Percentiles rank a stretch among this genome's conserved stretches.
Conservation (phyloP, 2,329 filamentous ascomycete genomes). For the Basipetospora chlamydospora region DNA sequence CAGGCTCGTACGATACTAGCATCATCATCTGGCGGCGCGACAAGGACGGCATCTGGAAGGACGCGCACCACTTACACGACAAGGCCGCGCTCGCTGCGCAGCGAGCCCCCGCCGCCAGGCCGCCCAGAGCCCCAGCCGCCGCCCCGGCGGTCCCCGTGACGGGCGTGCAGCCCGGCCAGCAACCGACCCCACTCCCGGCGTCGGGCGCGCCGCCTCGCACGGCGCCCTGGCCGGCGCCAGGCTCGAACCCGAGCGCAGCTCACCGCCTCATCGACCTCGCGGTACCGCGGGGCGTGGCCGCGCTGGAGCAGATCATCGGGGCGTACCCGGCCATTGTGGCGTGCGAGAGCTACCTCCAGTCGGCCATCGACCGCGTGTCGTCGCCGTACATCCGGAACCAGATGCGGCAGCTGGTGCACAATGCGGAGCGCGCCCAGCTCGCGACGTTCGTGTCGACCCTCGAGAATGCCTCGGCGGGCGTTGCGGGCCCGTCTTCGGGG, state of each 20-base stretch:
- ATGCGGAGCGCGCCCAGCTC: no score
- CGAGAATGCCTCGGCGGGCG: no score
- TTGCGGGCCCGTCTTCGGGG: no score
- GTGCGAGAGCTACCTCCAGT: conserved; percentile 32
- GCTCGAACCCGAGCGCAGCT: conserved; percentile 6
- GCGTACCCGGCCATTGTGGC: conserved; percentile 33
- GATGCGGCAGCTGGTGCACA: conserved; percentile 33
- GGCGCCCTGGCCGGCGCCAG: no score
- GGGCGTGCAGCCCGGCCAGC: no score
- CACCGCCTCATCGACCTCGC: conserved; percentile 35
- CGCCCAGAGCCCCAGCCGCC: no score
- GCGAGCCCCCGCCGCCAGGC: conserved; percentile 11
- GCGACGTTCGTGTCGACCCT: no score
- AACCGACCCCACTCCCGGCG: no score
- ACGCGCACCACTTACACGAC: conserved; percentile 62
- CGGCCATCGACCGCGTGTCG: conserved; percentile 34
- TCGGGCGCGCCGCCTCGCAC: background rate
- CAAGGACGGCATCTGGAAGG: conserved; percentile 70
- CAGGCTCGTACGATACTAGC: conserved; percentile 88
- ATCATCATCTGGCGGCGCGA: conserved; percentile 92
- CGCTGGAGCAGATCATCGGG: conserved; percentile 29
- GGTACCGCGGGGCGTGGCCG: conserved; percentile 33
- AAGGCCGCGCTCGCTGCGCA: conserved; percentile 43
- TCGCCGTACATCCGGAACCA: conserved; percentile 32
- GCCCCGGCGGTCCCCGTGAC: no score